Evolutionary conservation across 2,329 filamentous ascomycete species (phyloP).

Genomic region (Fusarium sp.): DNA sequence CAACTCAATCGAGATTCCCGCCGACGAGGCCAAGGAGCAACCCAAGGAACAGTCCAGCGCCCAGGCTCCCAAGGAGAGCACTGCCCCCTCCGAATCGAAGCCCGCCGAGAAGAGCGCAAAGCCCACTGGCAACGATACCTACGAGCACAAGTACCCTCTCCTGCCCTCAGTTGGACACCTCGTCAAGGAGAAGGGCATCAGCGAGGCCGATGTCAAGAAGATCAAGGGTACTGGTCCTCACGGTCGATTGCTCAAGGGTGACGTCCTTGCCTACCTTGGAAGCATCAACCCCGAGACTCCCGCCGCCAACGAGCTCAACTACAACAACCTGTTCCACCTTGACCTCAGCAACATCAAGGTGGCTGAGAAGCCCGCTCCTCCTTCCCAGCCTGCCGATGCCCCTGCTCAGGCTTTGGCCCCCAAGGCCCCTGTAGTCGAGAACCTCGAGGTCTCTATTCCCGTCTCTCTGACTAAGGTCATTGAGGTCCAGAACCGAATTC

Average conservation of each 20-base stretch:
- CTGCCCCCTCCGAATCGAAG: conserved; percentile 53
- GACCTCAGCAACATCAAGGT: conserved; percentile 97
- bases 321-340: conserved; percentile 84
- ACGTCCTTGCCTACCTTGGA: conserved; percentile 92
- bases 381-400: conserved; percentile 50
- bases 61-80: conserved; percentile 57
- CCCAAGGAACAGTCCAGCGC: conserved; percentile 67
- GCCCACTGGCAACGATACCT: conserved; percentile 63
- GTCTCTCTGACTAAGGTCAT: conserved; percentile 85
- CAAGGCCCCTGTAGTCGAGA: conserved; percentile 61
- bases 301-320: conserved; percentile 76
- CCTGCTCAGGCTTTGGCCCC: conserved; percentile 57
- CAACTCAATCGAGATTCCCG: conserved; percentile 79
- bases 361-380: conserved; percentile 66
- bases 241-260: conserved; percentile 92
- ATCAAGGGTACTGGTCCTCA: conserved; percentile 91
- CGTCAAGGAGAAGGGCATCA: conserved; percentile 83
- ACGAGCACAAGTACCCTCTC: conserved; percentile 79
- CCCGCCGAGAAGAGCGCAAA: conserved; percentile 54
- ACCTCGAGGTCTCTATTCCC: conserved; percentile 76
- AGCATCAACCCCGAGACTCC: conserved; percentile 81
- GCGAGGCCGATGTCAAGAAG: conserved; percentile 80
- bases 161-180: conserved; percentile 89
- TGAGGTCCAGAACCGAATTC: conserved; percentile 84
- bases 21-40: conserved; percentile 79